A percentile compares a stretch with the other conserved stretches of the same genome.
Conservation (phyloP, 2,329 filamentous ascomycete genomes). For the Pseudopyricularia javanii region DNA sequence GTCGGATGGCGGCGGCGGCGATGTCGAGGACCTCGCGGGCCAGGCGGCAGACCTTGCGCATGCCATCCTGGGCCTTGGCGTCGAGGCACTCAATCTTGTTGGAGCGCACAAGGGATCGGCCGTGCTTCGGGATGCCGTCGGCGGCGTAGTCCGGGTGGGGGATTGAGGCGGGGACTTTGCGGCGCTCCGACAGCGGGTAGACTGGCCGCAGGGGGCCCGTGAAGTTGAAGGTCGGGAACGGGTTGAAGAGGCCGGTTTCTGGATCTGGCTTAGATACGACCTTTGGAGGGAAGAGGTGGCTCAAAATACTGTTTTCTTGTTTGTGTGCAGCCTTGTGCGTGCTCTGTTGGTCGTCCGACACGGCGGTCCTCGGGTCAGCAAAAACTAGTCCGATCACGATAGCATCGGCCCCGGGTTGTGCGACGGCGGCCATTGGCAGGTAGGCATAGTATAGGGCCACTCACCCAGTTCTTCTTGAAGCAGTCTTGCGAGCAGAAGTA, state of each 20-base stretch:
- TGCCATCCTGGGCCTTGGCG: constrained; percentile 68
- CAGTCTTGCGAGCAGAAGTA: constrained; percentile 98
- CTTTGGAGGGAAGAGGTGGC: constrained; percentile 63
- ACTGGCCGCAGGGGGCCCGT: constrained; percentile 74
- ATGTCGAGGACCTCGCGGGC: constrained; percentile 89
- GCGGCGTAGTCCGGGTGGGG: constrained; percentile 76
- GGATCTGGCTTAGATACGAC: constrained; percentile 82
- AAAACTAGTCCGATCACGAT: not conserved
- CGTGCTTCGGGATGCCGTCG: constrained; percentile 61
- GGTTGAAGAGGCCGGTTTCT: constrained; percentile 84
- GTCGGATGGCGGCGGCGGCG: constrained; percentile 68
- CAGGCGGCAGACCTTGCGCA: constrained; percentile 83
- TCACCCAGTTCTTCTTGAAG: constrained; percentile 96
- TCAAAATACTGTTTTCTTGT: constrained; percentile 62
- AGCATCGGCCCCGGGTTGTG: not conserved
- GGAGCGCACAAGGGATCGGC: constrained; percentile 48
- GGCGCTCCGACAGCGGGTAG: constrained; percentile 66
- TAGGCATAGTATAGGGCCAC: not conserved
- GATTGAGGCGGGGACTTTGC: constrained; percentile 69
- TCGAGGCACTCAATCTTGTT: constrained; percentile 78
- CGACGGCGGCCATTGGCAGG: not conserved
- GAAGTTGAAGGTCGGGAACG: constrained; percentile 78
- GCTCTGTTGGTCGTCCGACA: constrained; percentile 33
- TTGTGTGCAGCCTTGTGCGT: constrained; percentile 81
- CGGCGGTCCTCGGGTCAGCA: not conserved